These are phyloP conservation scores for Acanthamoeba sp. DNA, from an alignment of 208 protist genomes.

Conservation along the genomic window DNA sequence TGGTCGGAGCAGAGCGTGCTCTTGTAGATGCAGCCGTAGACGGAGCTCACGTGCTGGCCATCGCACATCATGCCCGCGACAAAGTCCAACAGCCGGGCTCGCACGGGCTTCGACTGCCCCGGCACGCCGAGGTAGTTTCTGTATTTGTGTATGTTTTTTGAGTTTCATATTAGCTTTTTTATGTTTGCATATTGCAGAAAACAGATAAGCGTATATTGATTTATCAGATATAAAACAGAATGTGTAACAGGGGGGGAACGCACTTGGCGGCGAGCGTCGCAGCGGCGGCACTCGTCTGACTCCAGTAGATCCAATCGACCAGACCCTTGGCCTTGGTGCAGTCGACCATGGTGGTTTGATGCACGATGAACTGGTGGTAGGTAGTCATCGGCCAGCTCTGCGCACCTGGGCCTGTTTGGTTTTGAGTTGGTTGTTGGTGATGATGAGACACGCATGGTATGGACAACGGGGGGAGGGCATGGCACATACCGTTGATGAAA, in stretches of 20 bases:
- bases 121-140: neutral
- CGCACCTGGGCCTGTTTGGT: neutral
- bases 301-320: conserved; percentile 63
- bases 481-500: neutral
- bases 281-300: neutral
- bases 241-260: neutral
- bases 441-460: neutral
- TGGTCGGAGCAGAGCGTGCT: conserved; percentile 5
- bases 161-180: neutral
- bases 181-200: no score
- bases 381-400: neutral
- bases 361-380: conserved; percentile 6
- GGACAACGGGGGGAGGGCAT: neutral
- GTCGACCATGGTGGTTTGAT: conserved; percentile 18
- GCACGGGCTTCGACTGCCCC: neutral
- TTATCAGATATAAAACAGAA: neutral
- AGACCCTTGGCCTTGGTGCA: neutral
- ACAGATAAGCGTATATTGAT: neutral
- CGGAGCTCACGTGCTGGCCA: conserved; percentile 1
- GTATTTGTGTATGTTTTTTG: no score
- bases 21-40: neutral
- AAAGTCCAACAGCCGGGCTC: neutral
- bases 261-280: neutral
- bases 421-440: neutral
- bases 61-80: neutral